Conservation (phyloP, 2,329 filamentous ascomycete genomes). For the Penicillium aurantiogriseum region DNA sequence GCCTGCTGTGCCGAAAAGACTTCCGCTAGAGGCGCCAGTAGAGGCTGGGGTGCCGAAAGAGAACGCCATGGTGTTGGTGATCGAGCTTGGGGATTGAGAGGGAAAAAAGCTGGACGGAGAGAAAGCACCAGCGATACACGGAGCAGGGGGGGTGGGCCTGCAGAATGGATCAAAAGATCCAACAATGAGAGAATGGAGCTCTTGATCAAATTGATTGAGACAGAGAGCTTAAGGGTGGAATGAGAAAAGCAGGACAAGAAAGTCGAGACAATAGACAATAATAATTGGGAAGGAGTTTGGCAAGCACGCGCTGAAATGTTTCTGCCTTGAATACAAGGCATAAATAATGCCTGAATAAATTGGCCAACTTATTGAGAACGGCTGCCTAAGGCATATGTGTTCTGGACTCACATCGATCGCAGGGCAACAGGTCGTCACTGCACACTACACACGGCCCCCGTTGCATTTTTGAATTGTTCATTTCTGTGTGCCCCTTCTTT, state of each 20-base stretch:
- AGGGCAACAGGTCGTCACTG: constrained; percentile 27
- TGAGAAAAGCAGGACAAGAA: constrained; percentile 7
- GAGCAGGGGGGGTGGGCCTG: constrained; percentile 14
- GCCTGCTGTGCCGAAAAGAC: constrained; percentile 36
- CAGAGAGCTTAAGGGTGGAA: constrained; percentile 1
- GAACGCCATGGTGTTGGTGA: constrained; percentile 33
- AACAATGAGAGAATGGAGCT: constrained; percentile 5
- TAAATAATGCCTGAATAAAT: not conserved
- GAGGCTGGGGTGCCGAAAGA: constrained; percentile 41
- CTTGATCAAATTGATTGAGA: constrained; percentile 4
- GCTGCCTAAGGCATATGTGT: constrained; percentile 27
- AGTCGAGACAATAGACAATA: constrained; percentile 15
- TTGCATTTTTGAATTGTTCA: constrained; percentile 17
- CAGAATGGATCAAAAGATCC: constrained; percentile 10
- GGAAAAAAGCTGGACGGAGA: constrained; percentile 19
- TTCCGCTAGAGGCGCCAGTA: constrained; percentile 33
- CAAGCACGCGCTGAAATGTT: constrained; percentile 18
- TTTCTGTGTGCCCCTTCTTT: constrained; percentile 10
- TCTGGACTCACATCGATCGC: constrained; percentile 36
- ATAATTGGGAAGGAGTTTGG: constrained; percentile 28
- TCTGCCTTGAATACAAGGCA: constrained; percentile 22
- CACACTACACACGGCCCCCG: constrained; percentile 17
- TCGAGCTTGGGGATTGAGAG: constrained; percentile 20
- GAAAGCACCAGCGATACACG: constrained; percentile 14
- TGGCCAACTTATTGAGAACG: constrained; percentile 1